phyloP scores from a whole-genome alignment of 495 filamentous ascomycete genomes.

The Chaetomidium leptoderma region DNA sequence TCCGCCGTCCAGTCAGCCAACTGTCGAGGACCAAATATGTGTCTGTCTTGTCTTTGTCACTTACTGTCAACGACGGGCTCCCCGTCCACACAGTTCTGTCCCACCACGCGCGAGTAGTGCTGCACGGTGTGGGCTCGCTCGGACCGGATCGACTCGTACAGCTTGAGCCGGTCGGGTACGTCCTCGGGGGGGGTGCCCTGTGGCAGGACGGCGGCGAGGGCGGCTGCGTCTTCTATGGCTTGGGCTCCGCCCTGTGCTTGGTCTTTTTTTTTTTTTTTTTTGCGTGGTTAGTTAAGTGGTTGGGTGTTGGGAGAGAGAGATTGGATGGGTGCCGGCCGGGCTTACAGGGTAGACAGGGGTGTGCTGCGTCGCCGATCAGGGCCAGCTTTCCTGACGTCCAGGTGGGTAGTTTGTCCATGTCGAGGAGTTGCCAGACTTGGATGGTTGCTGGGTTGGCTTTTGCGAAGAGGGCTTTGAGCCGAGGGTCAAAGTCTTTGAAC shows the following conservation, averaged over 20 bases:
- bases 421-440: slow-evolving; percentile 56
- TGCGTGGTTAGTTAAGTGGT: not conserved
- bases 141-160: slow-evolving; percentile 53
- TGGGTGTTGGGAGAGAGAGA: not conserved
- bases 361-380: slow-evolving; percentile 59
- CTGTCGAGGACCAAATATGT: not conserved
- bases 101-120: slow-evolving; percentile 47
- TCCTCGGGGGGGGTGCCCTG: slow-evolving; percentile 36
- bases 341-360: slow-evolving; percentile 53
- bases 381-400: slow-evolving; percentile 51
- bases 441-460: slow-evolving; percentile 49
- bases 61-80: not conserved
- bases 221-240: slow-evolving; percentile 58
- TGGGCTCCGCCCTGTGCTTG: slow-evolving; percentile 54
- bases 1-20: not conserved
- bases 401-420: slow-evolving; percentile 52
- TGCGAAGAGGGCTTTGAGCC: slow-evolving; percentile 40
- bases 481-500: slow-evolving; percentile 48
- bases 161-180: slow-evolving; percentile 44
- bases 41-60: too few species aligned
- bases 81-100: slow-evolving; percentile 34
- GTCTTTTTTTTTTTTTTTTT: slow-evolving; percentile 20
- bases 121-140: slow-evolving; percentile 54
- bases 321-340: not conserved
- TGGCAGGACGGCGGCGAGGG: slow-evolving; percentile 51